These are phyloP conservation scores for Dioscorea dumetorum DNA, from an alignment of 106 monocot genomes.

Conservation along the genomic window DNA sequence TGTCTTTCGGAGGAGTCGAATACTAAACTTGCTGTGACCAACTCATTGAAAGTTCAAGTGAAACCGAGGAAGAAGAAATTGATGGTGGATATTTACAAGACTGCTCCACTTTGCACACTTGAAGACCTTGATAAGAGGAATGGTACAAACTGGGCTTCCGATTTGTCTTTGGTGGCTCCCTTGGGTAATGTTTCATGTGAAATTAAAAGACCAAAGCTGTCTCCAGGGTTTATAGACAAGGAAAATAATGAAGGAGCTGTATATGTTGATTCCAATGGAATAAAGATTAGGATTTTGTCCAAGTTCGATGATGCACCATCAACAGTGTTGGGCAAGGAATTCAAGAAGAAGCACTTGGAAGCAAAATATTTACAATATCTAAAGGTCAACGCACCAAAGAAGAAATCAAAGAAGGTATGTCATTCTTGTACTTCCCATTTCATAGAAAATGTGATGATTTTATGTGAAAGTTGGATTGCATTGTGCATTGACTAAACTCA, in stretches of 20 bases:
- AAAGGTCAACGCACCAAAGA: slow-evolving; percentile 19
- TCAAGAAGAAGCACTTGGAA: slow-evolving; percentile 8
- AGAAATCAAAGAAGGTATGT: neutral
- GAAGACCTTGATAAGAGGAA: slow-evolving; percentile 88
- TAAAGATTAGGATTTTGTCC: slow-evolving; percentile 69
- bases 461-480: too few relatives aligned
- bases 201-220: slow-evolving; percentile 14
- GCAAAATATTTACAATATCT: slow-evolving; percentile 18
- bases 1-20: slow-evolving; percentile 50
- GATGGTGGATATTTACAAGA: slow-evolving; percentile 67
- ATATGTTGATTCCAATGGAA: slow-evolving; percentile 81
- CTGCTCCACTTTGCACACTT: slow-evolving; percentile 50
- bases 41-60: slow-evolving; percentile 23
- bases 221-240: neutral
- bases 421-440: too few relatives aligned
- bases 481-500: too few relatives aligned
- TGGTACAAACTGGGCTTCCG: slow-evolving; percentile 61
- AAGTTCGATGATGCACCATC: slow-evolving; percentile 27
- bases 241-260: slow-evolving; percentile 37
- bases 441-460: too few relatives aligned
- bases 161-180: slow-evolving; percentile 14
- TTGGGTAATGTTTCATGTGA: slow-evolving; percentile 10
- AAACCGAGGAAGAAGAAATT: slow-evolving; percentile 72
- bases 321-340: slow-evolving; percentile 8
- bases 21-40: slow-evolving; percentile 3